Base-by-base conservation (phyloP, 352 stramenopile species). In the Globisporangium cylindrosporum region DNA sequence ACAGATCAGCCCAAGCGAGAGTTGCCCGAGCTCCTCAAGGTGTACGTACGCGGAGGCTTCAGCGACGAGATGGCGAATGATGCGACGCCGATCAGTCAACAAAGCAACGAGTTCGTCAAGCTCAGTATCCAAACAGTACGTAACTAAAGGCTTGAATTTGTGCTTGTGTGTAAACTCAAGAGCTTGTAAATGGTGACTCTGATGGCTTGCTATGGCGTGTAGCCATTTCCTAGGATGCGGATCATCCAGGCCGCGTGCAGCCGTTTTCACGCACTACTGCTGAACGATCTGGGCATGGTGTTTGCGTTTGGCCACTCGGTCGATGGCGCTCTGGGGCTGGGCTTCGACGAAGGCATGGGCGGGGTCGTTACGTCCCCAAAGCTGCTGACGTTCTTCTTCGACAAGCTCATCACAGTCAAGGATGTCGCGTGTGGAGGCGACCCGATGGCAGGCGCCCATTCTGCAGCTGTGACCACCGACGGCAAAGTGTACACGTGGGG, bases 401-500 rank as follows among this genome's bases (percentile, higher is more conserved):
- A 90, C 5, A 75, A 74, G 20, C 32, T 80, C 18, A 67, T 89
- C 18, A 51, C 78, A 7, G 62, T 93, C 1, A 57, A 63, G 6
- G 59, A 70, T 14, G 57, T 93, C 25, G 66, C 82, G 4, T 90
- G 81, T 59, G 85, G 81, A 48, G 85, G 85, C 1, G 81, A 90
- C 54, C 62, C 73, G 24, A 61, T 88, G n/a, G 75, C 70, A 5
- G 85, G 85, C 3, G 75, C 72, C 1, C 89, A 96, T 68, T 95
- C 90, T 6, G 84, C 86, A 15, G 85, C 80, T 7, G 77, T 96
- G 0, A 80, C 71, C 55, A 73, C 68, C 1, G 70, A 90, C 10
- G 86, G 88, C 2, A 34, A 38, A 12, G 68, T 95, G 15, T 97
- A 81, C 62, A 92, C 88, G 14, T 97, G 91, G 89, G 90, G 91